These are phyloP conservation scores for Fraxinus angustifolia DNA, from an alignment of 305 asterid species.

Conservation along the genomic window DNA sequence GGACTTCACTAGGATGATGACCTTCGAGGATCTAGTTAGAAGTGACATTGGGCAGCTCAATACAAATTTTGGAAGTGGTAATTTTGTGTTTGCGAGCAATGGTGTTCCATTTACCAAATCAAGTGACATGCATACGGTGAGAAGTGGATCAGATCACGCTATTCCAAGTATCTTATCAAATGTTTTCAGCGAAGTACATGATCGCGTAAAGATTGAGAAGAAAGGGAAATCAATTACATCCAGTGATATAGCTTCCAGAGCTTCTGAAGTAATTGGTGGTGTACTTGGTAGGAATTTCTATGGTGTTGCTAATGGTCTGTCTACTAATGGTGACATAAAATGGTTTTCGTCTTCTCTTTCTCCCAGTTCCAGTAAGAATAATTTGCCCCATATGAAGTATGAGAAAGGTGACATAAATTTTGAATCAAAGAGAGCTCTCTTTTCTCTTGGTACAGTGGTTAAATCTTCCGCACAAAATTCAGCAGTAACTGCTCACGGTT, in stretches of 20 bases:
- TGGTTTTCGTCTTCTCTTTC: slow-evolving; percentile 21
- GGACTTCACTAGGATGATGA: slow-evolving; percentile 22
- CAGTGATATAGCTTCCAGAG: slow-evolving; percentile 29
- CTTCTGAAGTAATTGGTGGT: slow-evolving; percentile 35
- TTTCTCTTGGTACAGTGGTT: slow-evolving; percentile 29
- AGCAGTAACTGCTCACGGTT: slow-evolving; percentile 30
- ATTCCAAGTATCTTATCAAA: slow-evolving; percentile 18
- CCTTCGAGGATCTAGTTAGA: slow-evolving; percentile 26
- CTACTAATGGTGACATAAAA: slow-evolving; percentile 23
- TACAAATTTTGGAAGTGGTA: slow-evolving; percentile 23
- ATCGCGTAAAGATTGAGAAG: slow-evolving; percentile 27
- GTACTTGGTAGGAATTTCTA: slow-evolving; percentile 23
- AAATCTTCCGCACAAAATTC: slow-evolving; percentile 26
- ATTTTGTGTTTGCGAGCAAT: slow-evolving; percentile 24
- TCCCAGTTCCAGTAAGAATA: slow-evolving; percentile 25
- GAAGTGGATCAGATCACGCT: slow-evolving; percentile 21
- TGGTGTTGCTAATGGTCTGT: slow-evolving; percentile 28
- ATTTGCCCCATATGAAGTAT: slow-evolving; percentile 21
- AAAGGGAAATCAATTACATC: slow-evolving; percentile 24
- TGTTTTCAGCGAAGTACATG: slow-evolving; percentile 23
- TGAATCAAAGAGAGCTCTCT: slow-evolving; percentile 32
- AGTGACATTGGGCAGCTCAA: slow-evolving; percentile 25
- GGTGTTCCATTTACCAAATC: slow-evolving; percentile 22
- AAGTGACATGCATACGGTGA: slow-evolving; percentile 19
- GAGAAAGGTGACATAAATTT: slow-evolving; percentile 34